Evolutionary conservation across 495 filamentous ascomycete genomes (phyloP).

Genomic region (Aspergillus egyptiacus): DNA sequence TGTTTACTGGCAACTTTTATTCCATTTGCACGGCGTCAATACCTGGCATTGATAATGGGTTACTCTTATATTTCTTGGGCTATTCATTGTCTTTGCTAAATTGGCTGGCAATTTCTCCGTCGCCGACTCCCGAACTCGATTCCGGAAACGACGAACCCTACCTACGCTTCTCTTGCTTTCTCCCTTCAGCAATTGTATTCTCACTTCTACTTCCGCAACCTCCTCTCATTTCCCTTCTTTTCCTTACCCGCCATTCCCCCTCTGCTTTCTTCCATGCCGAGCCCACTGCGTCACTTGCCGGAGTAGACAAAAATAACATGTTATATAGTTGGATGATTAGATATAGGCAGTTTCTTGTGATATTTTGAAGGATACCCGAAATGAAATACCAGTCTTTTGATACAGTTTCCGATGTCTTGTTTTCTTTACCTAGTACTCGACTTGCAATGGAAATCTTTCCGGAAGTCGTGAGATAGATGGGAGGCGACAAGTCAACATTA

Average conservation of each 20-base stretch:
- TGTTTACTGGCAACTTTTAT: constrained; percentile 20
- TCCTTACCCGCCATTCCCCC: neutral
- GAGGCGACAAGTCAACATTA: too few relatives aligned
- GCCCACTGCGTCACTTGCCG: neutral
- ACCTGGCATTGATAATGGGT: constrained; percentile 13
- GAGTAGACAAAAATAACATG: constrained; percentile 1
- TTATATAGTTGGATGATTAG: constrained; percentile 1
- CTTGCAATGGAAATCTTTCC: too few relatives aligned
- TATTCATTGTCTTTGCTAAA: constrained; percentile 11
- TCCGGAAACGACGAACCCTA: constrained; percentile 26
- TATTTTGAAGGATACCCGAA: constrained; percentile 7
- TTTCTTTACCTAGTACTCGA: too few relatives aligned
- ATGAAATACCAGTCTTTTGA: neutral
- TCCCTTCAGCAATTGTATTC: constrained; percentile 5
- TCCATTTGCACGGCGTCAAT: constrained; percentile 30
- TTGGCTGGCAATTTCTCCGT: constrained; percentile 28
- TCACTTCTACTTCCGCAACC: neutral
- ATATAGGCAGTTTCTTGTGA: neutral
- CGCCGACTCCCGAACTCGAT: neutral
- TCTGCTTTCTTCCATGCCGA: neutral
- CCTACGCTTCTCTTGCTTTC: constrained; percentile 21
- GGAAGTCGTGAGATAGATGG: too few relatives aligned
- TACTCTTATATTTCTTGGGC: constrained; percentile 17
- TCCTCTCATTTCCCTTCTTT: neutral
- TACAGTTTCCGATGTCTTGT: neutral